Conservation (phyloP, 2,329 filamentous ascomycete genomes). For the Fusarium mundagurra region DNA sequence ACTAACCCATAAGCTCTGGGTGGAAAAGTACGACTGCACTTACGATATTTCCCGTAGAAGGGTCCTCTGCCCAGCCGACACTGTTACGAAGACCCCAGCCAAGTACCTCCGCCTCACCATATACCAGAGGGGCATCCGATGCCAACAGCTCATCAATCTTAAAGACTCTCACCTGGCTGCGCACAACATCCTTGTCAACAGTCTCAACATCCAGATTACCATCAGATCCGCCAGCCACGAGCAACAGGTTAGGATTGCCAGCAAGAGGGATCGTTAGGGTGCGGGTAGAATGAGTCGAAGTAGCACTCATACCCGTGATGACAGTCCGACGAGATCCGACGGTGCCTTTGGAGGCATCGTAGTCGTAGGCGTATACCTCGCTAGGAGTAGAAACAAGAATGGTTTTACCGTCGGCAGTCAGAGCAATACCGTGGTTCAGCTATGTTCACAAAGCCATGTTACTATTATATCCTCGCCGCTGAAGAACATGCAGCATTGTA, state of each 20-base stretch:
- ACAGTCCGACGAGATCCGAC: background rate
- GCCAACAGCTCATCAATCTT: background rate
- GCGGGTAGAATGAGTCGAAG: slow-evolving; percentile 11
- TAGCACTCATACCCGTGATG: slow-evolving; percentile 1
- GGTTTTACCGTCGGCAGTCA: slow-evolving; percentile 4
- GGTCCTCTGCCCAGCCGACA: slow-evolving; percentile 11
- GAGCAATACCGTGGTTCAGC: slow-evolving; percentile 9
- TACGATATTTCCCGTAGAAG: slow-evolving; percentile 2
- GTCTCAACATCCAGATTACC: background rate
- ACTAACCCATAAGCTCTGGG: rapidly evolving
- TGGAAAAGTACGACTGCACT: background rate
- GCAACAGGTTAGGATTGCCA: background rate
- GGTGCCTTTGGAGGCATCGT: background rate
- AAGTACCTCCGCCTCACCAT: background rate
- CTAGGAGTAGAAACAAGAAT: slow-evolving; percentile 12
- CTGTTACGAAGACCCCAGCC: slow-evolving; percentile 15
- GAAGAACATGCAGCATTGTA: background rate
- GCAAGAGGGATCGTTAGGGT: slow-evolving; percentile 2
- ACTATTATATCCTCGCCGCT: rapidly evolving
- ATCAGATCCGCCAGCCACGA: slow-evolving; percentile 9
- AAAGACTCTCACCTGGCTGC: slow-evolving; percentile 4
- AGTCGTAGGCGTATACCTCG: slow-evolving; percentile 14
- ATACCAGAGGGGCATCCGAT: background rate
- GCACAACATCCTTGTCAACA: slow-evolving; percentile 5
- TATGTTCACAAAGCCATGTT: background rate